phyloP scores from a whole-genome alignment of 441 rosid species.

The Erysimum pusillum region DNA sequence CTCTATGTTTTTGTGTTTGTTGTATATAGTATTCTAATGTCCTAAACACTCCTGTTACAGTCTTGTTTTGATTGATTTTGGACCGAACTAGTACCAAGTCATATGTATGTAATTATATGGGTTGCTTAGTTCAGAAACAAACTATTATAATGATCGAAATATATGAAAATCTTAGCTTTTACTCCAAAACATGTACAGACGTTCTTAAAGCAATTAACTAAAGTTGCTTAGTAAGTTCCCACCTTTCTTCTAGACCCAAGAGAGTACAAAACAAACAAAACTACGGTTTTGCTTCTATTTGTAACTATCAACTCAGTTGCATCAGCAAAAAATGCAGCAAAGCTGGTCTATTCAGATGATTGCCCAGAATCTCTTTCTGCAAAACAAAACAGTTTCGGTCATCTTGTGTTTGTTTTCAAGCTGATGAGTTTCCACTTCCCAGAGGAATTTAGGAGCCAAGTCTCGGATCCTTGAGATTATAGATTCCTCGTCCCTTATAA shows the following conservation, averaged over 20 bases:
- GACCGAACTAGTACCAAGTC: conserved; percentile 11
- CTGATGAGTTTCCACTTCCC: conserved; percentile 72
- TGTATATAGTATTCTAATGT: conserved; percentile 25
- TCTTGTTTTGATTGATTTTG: conserved; percentile 30
- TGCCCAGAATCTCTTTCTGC: conserved; percentile 92
- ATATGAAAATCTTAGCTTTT: not conserved
- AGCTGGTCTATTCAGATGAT: conserved; percentile 40
- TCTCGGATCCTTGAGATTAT: conserved; percentile 62
- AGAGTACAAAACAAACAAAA: not conserved
- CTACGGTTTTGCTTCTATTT: not conserved
- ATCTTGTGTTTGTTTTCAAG: conserved; percentile 65
- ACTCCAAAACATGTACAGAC: conserved; percentile 27
- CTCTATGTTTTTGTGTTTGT: conserved; percentile 1
- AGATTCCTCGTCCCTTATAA: conserved; percentile 81
- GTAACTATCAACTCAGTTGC: not conserved
- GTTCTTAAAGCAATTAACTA: conserved; percentile 8
- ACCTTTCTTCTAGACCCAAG: not conserved
- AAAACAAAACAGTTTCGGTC: conserved; percentile 71
- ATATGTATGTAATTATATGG: conserved; percentile 8
- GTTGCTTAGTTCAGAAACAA: not conserved
- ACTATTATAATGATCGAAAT: not conserved
- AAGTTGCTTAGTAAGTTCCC: not conserved
- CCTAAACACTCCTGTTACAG: conserved; percentile 6
- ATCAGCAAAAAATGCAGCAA: not conserved
- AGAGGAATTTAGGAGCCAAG: conserved; percentile 74